Evolutionary conservation across 2,329 filamentous ascomycete species (phyloP).

Genomic region (Dissoconium aciculare): DNA sequence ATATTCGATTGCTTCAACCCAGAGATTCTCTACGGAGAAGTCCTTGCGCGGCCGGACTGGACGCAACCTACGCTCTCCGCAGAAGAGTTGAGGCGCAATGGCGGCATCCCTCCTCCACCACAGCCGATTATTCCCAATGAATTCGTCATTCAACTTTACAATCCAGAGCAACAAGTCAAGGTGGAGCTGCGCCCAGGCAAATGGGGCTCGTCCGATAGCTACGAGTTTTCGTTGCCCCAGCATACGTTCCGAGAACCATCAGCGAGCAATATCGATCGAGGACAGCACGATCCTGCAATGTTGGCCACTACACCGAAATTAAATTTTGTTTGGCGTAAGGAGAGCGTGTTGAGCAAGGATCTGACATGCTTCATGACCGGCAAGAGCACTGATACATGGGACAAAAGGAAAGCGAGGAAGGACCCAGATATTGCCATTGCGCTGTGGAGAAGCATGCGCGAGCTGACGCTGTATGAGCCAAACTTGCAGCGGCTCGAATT

Average conservation of each 20-base stretch:
- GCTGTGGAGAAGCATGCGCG: conserved; percentile 60
- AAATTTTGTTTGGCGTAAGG: conserved; percentile 77
- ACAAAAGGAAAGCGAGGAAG: conserved; percentile 45
- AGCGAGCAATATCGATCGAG: conserved; percentile 60
- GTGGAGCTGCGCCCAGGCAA: conserved; percentile 58
- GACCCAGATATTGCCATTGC: conserved; percentile 95
- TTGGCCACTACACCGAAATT: conserved; percentile 49
- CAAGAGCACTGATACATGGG: conserved; percentile 48
- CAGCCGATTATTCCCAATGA: conserved; percentile 60
- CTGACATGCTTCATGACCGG: conserved; percentile 80
- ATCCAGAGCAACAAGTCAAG: conserved; percentile 69
- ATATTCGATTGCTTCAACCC: conserved; percentile 69
- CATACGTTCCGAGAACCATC: conserved; percentile 72
- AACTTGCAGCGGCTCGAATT: conserved; percentile 83
- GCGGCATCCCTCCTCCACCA: conserved; percentile 48
- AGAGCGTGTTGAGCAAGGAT: conserved; percentile 72
- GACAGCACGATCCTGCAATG: conserved; percentile 44
- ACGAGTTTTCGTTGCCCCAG: conserved; percentile 87
- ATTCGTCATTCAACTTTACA: conserved; percentile 82
- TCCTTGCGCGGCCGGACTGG: conserved; percentile 73
- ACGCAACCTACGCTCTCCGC: conserved; percentile 66
- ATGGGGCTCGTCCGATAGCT: conserved; percentile 67
- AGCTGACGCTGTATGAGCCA: conserved; percentile 82
- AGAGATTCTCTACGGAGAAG: conserved; percentile 75
- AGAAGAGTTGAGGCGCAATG: conserved; percentile 59